These are phyloP conservation scores for Whalleya microplaca DNA, from an alignment of 2,329 filamentous ascomycete genomes.

Conservation along the genomic window DNA sequence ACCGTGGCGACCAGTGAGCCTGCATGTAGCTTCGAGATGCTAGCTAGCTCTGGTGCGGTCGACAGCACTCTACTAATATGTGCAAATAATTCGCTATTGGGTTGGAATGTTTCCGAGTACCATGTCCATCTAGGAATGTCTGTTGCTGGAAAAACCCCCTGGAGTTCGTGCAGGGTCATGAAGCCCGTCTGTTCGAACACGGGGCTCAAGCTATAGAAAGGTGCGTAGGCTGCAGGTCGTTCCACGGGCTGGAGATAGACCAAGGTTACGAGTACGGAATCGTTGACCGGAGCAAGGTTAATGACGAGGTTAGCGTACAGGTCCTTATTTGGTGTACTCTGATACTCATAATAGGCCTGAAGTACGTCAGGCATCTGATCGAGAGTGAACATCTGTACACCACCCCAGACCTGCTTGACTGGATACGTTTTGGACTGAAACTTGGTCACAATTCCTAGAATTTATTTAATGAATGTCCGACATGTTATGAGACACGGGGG, in stretches of 20 bases:
- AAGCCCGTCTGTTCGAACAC: conserved; percentile 5
- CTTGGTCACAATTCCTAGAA: conserved; percentile 5
- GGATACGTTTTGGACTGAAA: conserved; percentile 5
- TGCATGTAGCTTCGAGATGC: background rate
- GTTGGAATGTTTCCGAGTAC: conserved; percentile 8
- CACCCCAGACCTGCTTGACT: conserved; percentile 7
- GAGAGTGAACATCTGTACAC: background rate
- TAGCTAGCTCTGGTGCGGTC: conserved; percentile 4
- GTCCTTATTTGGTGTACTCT: conserved; percentile 9
- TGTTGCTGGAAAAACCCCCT: conserved; percentile 1
- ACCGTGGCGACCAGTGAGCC: conserved; percentile 5
- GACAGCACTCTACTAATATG: no score
- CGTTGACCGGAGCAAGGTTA: conserved; percentile 4
- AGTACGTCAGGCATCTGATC: conserved; percentile 8
- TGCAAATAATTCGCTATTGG: background rate
- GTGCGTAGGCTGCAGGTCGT: conserved; percentile 4
- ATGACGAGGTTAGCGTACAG: conserved; percentile 14
- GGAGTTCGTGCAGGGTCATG: conserved; percentile 8
- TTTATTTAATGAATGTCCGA: background rate
- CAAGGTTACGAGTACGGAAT: background rate
- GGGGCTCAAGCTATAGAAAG: conserved; percentile 9
- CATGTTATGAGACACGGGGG: background rate
- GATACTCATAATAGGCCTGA: conserved; percentile 3
- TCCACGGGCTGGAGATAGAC: conserved; percentile 16
- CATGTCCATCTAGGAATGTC: conserved; percentile 5